Conservation (phyloP, 163 green algal genomes). For the Scenedesmus sp. region DNA sequence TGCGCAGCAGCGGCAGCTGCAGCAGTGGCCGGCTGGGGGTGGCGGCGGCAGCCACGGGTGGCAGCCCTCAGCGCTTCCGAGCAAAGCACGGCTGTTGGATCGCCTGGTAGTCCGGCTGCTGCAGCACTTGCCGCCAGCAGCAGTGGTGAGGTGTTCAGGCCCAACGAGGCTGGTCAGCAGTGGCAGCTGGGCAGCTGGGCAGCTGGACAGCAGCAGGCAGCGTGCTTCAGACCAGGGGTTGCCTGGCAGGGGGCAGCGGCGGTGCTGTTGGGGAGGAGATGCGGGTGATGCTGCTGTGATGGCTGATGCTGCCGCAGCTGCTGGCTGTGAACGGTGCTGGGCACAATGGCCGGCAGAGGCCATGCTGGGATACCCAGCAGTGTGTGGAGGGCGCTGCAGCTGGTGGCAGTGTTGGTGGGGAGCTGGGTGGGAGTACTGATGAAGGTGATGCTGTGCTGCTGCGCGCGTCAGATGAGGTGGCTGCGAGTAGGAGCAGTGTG, state of each 20-base stretch:
- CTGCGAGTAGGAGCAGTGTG: neutral
- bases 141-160: neutral
- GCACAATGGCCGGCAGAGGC: neutral
- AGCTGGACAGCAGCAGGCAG: neutral
- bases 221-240: neutral
- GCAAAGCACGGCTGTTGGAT: neutral
- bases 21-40: neutral
- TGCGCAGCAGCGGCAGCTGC: slow-evolving; percentile 19
- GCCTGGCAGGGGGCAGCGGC: neutral
- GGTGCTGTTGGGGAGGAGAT: neutral
- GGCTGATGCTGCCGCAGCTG: neutral
- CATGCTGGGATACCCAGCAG: neutral
- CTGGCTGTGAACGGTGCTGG: neutral
- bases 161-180: neutral
- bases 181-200: neutral
- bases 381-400: neutral
- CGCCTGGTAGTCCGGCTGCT: neutral
- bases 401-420: neutral
- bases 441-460: neutral
- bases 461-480: neutral
- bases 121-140: neutral
- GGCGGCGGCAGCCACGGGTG: neutral
- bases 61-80: slow-evolving; percentile 21
- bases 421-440: neutral
- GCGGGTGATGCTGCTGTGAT: neutral